Percentiles rank a stretch among this genome's conserved stretches.
Conservation (phyloP, 2,329 filamentous ascomycete genomes). For the Uncinocarpus reesii region DNA sequence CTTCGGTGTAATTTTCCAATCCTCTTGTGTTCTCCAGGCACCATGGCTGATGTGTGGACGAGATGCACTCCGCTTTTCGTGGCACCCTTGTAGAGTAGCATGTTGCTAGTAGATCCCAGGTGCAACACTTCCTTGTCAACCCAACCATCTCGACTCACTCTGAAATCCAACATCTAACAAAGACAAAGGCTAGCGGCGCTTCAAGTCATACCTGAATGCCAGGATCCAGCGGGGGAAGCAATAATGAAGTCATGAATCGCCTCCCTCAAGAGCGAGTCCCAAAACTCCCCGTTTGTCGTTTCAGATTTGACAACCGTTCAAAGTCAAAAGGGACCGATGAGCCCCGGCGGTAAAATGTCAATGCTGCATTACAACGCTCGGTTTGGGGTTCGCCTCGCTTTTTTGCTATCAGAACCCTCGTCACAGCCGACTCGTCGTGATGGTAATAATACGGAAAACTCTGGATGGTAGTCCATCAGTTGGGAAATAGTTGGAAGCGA, state of each 20-base stretch:
- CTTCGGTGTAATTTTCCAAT: neutral
- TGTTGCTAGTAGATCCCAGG: neutral
- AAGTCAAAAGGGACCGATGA: no score
- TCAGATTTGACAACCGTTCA: no score
- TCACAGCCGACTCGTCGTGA: no score
- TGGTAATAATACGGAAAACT: no score
- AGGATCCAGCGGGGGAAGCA: neutral
- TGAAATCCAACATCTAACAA: slow-evolving; percentile 8
- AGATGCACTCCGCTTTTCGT: neutral
- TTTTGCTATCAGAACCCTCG: no score
- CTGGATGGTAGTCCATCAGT: no score
- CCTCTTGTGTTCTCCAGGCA: neutral
- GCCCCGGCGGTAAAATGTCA: no score
- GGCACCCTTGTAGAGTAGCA: neutral
- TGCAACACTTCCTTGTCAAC: neutral
- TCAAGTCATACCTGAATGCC: neutral
- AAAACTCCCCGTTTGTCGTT: slow-evolving; percentile 1
- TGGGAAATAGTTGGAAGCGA: no score
- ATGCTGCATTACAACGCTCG: no score
- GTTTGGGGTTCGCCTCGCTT: no score
- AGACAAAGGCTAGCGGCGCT: neutral
- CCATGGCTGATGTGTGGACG: neutral
- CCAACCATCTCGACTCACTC: slow-evolving; percentile 5
- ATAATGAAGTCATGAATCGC: neutral
- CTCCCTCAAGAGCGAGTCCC: neutral